Evolutionary conservation across 306 rosid genomes (phyloP), one percentile per base, ranked within the genome.

Genomic region (Dryas octopetala): DNA sequence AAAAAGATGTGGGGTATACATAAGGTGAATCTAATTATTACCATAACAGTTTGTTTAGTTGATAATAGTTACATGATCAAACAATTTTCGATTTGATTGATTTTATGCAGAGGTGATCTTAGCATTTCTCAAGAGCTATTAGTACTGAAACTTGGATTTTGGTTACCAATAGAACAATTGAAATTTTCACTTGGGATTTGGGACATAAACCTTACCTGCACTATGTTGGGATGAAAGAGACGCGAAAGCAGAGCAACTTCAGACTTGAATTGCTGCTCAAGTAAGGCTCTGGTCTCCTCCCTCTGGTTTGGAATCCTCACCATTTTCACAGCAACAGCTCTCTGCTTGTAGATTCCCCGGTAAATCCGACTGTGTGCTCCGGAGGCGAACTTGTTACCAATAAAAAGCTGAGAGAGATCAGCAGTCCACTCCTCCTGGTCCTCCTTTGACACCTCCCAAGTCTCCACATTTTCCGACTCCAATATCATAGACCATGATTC

Each of bases 401-500:
- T 94, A 78, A 91, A 94, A 16, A 94, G 92, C 78, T 94, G 98
- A 6, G 98, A 94, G 54, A 94, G 93, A 66, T 94, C 98, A 17
- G 98, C 97, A 4, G 91, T 87, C 98, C 98, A 94, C 69, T 91
- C 98, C 70, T 94, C 97, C 76, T 87, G 94, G 78, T 94, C 96
- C 67, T 91, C 96, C 83, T 88, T 88, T 5, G 93, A 77, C 16
- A 90, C 89, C 79, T 94, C 98, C 98, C 98, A 94, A 38, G 96
- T 88, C 69, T 94, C 98, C 77, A 91, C 89, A 88, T 94, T 94
- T 79, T 94, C 98, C 2, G 97, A 89, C 73, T 94, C 98, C 81
- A 94, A 82, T 79, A 94, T 91, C 98, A 94, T 87, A 2, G 98
- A 94, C 97, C 98, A 94, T 46, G 98, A 94, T n/a, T 94, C 98